Evolutionary conservation across 495 filamentous ascomycete genomes (phyloP).

Genomic region (Aspergillus homomorphus): DNA sequence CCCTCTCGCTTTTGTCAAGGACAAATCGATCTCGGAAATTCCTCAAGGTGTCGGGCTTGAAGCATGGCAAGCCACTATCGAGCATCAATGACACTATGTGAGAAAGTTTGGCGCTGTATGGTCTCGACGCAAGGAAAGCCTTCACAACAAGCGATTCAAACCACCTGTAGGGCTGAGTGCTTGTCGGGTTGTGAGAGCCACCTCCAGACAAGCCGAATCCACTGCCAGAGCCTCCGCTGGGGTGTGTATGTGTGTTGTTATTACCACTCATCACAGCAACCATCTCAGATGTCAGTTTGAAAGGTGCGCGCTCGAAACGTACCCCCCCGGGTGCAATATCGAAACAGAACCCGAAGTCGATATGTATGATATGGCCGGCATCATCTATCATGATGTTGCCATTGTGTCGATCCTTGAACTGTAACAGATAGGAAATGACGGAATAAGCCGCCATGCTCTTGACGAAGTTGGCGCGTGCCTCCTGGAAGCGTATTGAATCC

Average conservation of each 20-base stretch:
- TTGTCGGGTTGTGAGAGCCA: constrained; percentile 48
- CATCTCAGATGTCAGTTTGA: constrained; percentile 98
- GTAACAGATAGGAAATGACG: constrained; percentile 92
- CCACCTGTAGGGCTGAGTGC: constrained; percentile 85
- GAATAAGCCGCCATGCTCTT: constrained; percentile 99
- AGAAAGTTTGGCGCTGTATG: constrained; percentile 77
- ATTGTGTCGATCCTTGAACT: constrained; percentile 99
- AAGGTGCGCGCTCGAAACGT: constrained; percentile 94
- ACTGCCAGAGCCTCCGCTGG: constrained; percentile 24
- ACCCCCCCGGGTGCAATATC: constrained; percentile 97
- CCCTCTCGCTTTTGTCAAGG: constrained; percentile 85
- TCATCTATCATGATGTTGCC: constrained; percentile 99
- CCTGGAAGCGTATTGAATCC: constrained; percentile 89
- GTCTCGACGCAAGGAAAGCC: constrained; percentile 87
- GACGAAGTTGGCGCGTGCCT: constrained; percentile 94
- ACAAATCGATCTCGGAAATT: constrained; percentile 94
- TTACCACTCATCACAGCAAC: constrained; percentile 94
- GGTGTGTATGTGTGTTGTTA: constrained; percentile 38
- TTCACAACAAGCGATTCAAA: constrained; percentile 97
- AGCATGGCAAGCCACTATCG: constrained; percentile 93
- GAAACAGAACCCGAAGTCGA: constrained; percentile 99
- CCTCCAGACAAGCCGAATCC: constrained; percentile 31
- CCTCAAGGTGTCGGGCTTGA: constrained; percentile 92
- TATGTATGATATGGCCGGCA: constrained; percentile 94
- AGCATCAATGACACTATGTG: constrained; percentile 94